These are phyloP conservation scores for Creolimax fragrantissima DNA, from an alignment of 78 protist species.

Conservation along the genomic window DNA sequence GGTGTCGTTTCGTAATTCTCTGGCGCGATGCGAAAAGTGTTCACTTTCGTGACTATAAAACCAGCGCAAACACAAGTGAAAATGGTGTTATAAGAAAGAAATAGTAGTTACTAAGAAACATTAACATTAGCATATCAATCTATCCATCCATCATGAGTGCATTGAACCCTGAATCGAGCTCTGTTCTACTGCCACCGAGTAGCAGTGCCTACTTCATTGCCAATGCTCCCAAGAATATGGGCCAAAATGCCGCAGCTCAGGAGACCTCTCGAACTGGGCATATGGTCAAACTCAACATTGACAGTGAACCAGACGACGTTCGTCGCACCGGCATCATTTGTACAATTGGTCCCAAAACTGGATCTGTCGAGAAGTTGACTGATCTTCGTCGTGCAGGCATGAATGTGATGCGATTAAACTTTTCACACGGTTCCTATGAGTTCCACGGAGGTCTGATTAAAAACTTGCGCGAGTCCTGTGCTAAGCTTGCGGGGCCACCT, in stretches of 20 bases:
- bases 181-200: not conserved
- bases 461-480: slow-evolving; percentile 14
- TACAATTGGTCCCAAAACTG: slow-evolving; percentile 42
- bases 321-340: slow-evolving; percentile 43
- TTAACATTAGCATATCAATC: no score
- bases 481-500: not conserved
- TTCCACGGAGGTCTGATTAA: slow-evolving; percentile 14
- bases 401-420: slow-evolving; percentile 67
- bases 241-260: not conserved
- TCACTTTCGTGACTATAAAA: no score
- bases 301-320: slow-evolving; percentile 12
- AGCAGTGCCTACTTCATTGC: not conserved
- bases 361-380: slow-evolving; percentile 9
- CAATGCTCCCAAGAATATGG: not conserved
- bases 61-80: no score
- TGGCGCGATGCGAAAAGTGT: no score
- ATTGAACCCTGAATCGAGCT: not conserved
- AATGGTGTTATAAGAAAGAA: no score
- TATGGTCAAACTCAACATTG: slow-evolving; percentile 1
- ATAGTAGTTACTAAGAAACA: no score
- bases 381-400: slow-evolving; percentile 51
- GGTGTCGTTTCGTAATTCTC: no score
- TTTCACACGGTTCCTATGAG: slow-evolving; percentile 66
- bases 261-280: slow-evolving; percentile 5
- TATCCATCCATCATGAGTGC: not conserved